phyloP scores from a whole-genome alignment of 2,329 filamentous ascomycete genomes.

The Xenoacremonium recifei region DNA sequence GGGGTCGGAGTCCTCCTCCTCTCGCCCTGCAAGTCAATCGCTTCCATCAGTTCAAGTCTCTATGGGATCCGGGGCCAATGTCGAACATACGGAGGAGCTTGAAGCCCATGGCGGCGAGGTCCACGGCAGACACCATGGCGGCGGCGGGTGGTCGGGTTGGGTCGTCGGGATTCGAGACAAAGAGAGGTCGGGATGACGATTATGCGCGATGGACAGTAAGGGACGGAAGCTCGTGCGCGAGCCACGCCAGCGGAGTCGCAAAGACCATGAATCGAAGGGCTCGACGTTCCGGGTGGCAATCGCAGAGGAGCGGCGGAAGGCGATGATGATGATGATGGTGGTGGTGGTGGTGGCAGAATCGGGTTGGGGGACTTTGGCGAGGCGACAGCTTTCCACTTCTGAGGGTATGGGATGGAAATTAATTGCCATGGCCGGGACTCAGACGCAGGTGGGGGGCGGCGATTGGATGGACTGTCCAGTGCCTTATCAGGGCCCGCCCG shows the following conservation, averaged over 20 bases:
- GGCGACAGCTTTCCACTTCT: conserved; percentile 24
- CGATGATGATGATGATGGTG: background rate
- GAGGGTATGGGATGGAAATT: no score
- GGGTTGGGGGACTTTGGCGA: conserved; percentile 7
- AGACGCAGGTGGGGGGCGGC: no score
- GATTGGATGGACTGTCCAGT: no score
- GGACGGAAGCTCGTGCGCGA: conserved; percentile 23
- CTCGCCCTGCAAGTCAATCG: conserved; percentile 26
- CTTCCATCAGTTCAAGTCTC: no score
- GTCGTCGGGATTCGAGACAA: conserved; percentile 1
- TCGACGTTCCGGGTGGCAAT: background rate
- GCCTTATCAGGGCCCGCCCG: no score
- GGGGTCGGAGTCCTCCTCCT: conserved; percentile 31
- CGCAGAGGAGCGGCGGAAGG: background rate
- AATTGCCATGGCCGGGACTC: no score
- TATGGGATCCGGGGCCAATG: conserved; percentile 5
- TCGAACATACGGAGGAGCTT: conserved; percentile 30
- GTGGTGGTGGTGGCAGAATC: background rate
- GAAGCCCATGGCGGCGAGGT: conserved; percentile 30
- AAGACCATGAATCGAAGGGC: conserved; percentile 19
- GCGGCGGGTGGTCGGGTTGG: conserved; percentile 1
- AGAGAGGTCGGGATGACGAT: conserved; percentile 1
- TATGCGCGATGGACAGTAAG: conserved; percentile 13
- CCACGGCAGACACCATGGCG: conserved; percentile 20
- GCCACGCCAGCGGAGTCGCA: conserved; percentile 21